Percentiles rank a stretch among this genome's conserved stretches.
Evolutionary conservation across 192 early-diverging fungal species (phyloP).

Genomic region (Cladochytrium replicatum): DNA sequence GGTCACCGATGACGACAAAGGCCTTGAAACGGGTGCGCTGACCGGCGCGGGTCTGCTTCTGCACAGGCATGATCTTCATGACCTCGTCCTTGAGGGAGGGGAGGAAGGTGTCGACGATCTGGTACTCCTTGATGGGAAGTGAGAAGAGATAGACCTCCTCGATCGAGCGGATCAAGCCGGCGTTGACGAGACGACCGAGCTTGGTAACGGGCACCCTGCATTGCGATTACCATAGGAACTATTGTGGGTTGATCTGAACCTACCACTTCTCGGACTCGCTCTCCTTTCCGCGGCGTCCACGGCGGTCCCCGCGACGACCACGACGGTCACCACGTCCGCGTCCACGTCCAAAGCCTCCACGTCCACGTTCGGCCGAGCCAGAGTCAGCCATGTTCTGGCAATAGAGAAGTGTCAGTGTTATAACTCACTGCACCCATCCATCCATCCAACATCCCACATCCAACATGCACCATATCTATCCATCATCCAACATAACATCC

Average conservation of each 20-base stretch:
- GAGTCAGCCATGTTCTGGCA: neutral
- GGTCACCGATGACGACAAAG: constrained; percentile 97
- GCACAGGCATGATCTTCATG: constrained; percentile 99
- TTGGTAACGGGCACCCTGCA: constrained; percentile 88
- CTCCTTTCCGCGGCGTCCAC: constrained; percentile 71
- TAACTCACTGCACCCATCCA: too few relatives aligned
- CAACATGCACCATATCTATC: too few relatives aligned
- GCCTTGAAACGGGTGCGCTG: constrained; percentile 99
- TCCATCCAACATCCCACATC: too few relatives aligned
- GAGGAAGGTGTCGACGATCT: constrained; percentile 94
- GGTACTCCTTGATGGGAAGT: constrained; percentile 99
- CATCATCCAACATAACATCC: too few relatives aligned
- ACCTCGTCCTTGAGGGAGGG: constrained; percentile 97
- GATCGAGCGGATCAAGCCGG: constrained; percentile 92
- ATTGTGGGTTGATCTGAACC: neutral
- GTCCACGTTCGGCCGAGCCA: constrained; percentile 31
- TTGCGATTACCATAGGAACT: constrained; percentile 2
- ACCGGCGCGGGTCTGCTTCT: constrained; percentile 99
- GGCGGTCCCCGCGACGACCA: constrained; percentile 61
- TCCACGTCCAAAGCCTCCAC: constrained; percentile 73
- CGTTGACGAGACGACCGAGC: constrained; percentile 97
- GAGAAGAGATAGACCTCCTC: constrained; percentile 98
- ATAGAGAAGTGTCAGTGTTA: too few relatives aligned
- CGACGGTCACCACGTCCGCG: constrained; percentile 70
- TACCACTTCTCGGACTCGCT: constrained; percentile 76